Evolutionary conservation across 352 stramenopile genomes (phyloP).

Genomic region (Phytophthora sansomeana): DNA sequence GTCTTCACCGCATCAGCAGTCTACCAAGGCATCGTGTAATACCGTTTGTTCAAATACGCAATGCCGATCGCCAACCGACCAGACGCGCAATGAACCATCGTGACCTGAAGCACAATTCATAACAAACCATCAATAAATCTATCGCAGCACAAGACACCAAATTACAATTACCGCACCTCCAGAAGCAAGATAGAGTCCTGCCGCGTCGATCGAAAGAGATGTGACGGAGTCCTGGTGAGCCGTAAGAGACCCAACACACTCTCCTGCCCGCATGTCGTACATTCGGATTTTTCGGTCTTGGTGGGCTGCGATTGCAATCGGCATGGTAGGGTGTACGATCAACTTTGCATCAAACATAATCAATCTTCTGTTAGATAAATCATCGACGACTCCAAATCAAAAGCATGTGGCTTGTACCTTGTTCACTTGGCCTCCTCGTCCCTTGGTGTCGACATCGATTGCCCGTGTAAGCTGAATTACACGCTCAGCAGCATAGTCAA

Average conservation of each 20-base stretch:
- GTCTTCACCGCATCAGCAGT: neutral
- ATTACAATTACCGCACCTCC: conserved; percentile 48
- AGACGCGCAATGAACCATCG: conserved; percentile 86
- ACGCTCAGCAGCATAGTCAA: conserved; percentile 80
- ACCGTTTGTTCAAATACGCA: conserved; percentile 90
- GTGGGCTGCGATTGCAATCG: conserved; percentile 81
- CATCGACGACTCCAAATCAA: neutral
- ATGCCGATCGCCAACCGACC: conserved; percentile 82
- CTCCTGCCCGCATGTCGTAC: conserved; percentile 88
- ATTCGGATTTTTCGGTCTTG: conserved; percentile 86
- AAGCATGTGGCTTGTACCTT: conserved; percentile 42
- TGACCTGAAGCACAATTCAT: conserved; percentile 51
- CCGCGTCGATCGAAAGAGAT: conserved; percentile 80
- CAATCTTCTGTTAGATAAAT: neutral
- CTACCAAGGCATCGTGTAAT: conserved; percentile 17
- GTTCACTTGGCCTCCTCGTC: conserved; percentile 81
- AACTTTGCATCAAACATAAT: conserved; percentile 36
- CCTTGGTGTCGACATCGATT: conserved; percentile 70
- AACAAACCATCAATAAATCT: conserved; percentile 7
- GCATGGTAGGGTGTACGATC: conserved; percentile 84
- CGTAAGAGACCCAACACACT: conserved; percentile 79
- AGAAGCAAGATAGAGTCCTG: conserved; percentile 77
- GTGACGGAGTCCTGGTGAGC: conserved; percentile 87
- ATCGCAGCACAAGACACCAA: neutral
- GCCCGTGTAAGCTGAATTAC: conserved; percentile 77